Base-by-base conservation (phyloP, 1,139 yeast genomes). In the Protomyces arabidopsidicola region DNA sequence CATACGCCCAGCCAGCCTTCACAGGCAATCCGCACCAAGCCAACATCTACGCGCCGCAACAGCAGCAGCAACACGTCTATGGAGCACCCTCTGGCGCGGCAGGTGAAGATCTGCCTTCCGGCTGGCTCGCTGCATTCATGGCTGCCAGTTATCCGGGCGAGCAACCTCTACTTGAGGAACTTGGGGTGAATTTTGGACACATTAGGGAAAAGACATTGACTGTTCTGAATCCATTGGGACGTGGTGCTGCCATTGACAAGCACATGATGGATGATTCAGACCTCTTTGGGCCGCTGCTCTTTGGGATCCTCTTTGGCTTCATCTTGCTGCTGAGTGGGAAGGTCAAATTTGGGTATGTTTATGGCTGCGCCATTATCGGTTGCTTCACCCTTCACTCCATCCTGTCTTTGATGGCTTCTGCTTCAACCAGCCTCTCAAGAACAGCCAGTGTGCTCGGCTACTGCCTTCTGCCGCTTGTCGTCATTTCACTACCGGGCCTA, bases 301-400 rank as follows among this genome's bases (percentile, higher is more conserved):
- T 93, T 75, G 95, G 95, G 69, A 79, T 93, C 65, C 75, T 90
- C 65, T 91, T 91, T 74, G 98, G 97, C n/a, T 82, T 90, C 0
- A 84, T 88, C 67, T 77, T 95, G 61, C 60, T 68, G 20, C 60
- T 70, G 45, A 63, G 96, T 1, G 98, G 99, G 14, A 93, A 91
- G 73, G 90, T 91, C 20, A 98, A 93, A 74, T 93, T 93, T 74
- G 98, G 98, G 2, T 95, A 95, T 75, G 89, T 93, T 63, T 93
- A 93, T 72, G 98, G 98, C 34, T 96, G 93, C 54, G 98, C 97
- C 0, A 77, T 95, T 60, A 85, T 91, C 70, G 99, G 99, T 14
- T 88, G 96, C 1, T 73, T 90, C 18, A 84, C 96, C 51, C 82
- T 90, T 70, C 97, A 91, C 75, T 83, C 83, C 69, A 79, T 95